These are phyloP conservation scores for Gossypioides kirkii DNA, from an alignment of 345 rosid genomes.

Conservation along the genomic window DNA sequence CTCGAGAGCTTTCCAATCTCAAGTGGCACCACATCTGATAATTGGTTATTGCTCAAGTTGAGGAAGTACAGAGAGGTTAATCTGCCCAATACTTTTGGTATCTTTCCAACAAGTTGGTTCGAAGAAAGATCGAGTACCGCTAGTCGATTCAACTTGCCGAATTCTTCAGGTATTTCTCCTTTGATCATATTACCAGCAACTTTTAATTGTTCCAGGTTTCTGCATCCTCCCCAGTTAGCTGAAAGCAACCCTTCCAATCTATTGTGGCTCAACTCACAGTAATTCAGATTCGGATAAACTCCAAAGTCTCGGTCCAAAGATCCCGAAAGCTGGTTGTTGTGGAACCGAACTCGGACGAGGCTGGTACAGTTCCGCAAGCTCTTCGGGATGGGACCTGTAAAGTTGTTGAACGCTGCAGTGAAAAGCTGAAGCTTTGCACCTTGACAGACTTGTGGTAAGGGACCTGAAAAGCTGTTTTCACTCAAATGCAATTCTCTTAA, in stretches of 20 bases:
- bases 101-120: background rate
- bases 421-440: slow-evolving; percentile 13
- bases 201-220: slow-evolving; percentile 1
- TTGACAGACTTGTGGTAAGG: slow-evolving; percentile 18
- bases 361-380: slow-evolving; percentile 33
- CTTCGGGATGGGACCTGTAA: slow-evolving; percentile 23
- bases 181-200: background rate
- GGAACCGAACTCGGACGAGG: slow-evolving; percentile 23
- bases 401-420: slow-evolving; percentile 20
- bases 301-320: slow-evolving; percentile 24
- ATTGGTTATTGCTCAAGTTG: slow-evolving; percentile 1
- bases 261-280: slow-evolving; percentile 31
- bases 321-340: slow-evolving; percentile 25
- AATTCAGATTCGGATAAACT: slow-evolving; percentile 16
- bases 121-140: background rate
- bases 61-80: background rate
- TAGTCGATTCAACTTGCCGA: background rate
- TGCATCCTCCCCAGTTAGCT: slow-evolving; percentile 1
- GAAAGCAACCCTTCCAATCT: slow-evolving; percentile 27
- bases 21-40: background rate
- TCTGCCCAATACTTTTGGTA: background rate
- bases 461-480: slow-evolving; percentile 18
- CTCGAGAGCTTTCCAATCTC: background rate
- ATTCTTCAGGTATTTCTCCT: background rate
- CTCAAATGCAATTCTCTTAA: slow-evolving; percentile 7